A percentile compares a stretch with the other conserved stretches of the same genome.
These are phyloP conservation scores for Pseudoturritis turrita DNA, from an alignment of 345 rosid genomes.

Conservation along the genomic window DNA sequence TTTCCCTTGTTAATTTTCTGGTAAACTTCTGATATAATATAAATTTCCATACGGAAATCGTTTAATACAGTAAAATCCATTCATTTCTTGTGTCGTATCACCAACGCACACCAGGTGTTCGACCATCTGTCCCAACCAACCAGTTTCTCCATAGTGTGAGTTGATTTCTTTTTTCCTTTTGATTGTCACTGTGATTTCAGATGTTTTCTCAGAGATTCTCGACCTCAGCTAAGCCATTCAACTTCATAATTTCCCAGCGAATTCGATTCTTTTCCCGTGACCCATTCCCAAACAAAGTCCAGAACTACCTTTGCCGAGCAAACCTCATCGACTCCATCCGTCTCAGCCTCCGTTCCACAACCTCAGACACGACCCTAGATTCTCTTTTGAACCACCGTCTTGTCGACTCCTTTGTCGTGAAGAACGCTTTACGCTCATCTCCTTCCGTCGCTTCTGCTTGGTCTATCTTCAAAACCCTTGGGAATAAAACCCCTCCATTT, in stretches of 20 bases:
- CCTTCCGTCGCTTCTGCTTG: slow-evolving; percentile 64
- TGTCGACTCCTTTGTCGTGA: slow-evolving; percentile 67
- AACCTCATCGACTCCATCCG: slow-evolving; percentile 68
- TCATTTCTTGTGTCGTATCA: not conserved
- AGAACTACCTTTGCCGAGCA: slow-evolving; percentile 70
- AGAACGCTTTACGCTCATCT: slow-evolving; percentile 65
- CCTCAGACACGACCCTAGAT: slow-evolving; percentile 24
- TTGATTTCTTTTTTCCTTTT: not conserved
- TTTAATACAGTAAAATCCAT: not conserved
- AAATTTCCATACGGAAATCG: not conserved
- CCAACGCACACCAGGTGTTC: slow-evolving; percentile 18
- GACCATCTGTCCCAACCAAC: slow-evolving; percentile 17
- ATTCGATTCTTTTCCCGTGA: slow-evolving; percentile 55
- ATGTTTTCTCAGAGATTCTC: slow-evolving; percentile 40
- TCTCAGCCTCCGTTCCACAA: slow-evolving; percentile 59
- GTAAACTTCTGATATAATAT: not conserved
- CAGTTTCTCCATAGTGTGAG: not conserved
- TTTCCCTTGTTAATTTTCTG: not conserved
- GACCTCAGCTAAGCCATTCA: slow-evolving; percentile 15
- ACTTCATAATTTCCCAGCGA: slow-evolving; percentile 28
- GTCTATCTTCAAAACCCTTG: slow-evolving; percentile 45
- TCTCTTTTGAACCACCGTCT: slow-evolving; percentile 53
- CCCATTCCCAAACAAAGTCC: slow-evolving; percentile 70
- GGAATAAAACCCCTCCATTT: slow-evolving; percentile 29
- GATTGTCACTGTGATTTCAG: not conserved